Conservation (phyloP, 176 grass and related monocot species). For the Raddia guianensis region DNA sequence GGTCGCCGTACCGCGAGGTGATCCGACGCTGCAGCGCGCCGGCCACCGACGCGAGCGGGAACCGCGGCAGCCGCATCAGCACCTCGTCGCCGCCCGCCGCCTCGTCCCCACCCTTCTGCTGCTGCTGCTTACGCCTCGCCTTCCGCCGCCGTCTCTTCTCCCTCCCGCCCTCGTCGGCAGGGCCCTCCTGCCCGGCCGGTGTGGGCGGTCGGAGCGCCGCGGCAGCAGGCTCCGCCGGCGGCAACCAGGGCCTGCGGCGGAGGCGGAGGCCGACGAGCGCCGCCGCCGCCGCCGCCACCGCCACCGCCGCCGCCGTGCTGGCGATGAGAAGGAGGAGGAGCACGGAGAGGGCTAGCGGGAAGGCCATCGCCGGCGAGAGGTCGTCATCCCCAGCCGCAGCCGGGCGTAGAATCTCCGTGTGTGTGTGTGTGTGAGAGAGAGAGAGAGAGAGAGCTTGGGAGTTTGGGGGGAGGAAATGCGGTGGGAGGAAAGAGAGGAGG, state of each 20-base stretch:
- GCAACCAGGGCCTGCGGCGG: neutral
- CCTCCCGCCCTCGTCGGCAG: neutral
- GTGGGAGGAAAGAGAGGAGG: neutral
- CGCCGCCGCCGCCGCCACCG: neutral
- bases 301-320: neutral
- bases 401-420: neutral
- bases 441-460: constrained; percentile 8
- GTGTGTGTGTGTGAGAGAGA: no score
- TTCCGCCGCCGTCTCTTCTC: constrained; percentile 45
- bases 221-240: neutral
- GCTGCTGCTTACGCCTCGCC: constrained; percentile 50
- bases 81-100: constrained; percentile 9
- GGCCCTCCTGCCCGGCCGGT: neutral
- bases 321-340: constrained; percentile 17
- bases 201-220: neutral
- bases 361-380: constrained; percentile 51
- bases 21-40: constrained; percentile 75
- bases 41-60: constrained; percentile 70
- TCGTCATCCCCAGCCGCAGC: constrained; percentile 54
- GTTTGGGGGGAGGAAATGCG: neutral
- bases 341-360: constrained; percentile 22
- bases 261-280: neutral
- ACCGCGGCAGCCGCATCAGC: constrained; percentile 46
- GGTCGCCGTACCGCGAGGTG: constrained; percentile 75
- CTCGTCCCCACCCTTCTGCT: constrained; percentile 21